Percentiles rank a stretch among this genome's conserved stretches.
phyloP scores from a whole-genome alignment of 169 alveolate species.

The Perkinsus marinus region DNA sequence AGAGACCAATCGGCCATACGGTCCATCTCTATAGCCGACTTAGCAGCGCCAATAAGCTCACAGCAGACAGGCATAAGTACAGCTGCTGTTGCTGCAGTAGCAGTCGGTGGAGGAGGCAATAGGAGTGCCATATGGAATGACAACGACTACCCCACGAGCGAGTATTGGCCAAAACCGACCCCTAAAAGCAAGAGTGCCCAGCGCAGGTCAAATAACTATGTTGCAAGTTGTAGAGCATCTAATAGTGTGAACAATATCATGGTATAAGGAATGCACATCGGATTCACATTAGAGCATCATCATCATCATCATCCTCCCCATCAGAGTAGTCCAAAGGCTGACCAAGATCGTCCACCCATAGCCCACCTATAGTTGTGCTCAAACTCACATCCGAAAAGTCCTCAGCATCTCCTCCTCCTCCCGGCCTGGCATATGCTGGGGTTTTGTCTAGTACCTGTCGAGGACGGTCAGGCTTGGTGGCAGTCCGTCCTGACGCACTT shows the following conservation, averaged over 20 bases:
- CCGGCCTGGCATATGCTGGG: not conserved
- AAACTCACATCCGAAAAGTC: not conserved
- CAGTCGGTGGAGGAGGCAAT: too few relatives aligned
- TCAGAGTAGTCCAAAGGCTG: not conserved
- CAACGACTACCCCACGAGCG: not conserved
- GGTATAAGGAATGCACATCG: not conserved
- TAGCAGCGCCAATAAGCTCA: not conserved
- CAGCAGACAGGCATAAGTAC: not conserved
- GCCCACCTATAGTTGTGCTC: not conserved
- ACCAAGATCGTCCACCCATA: not conserved
- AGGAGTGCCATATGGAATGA: not conserved
- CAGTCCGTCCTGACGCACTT: not conserved
- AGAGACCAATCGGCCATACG: not conserved
- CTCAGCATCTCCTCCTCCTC: not conserved
- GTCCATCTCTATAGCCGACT: not conserved
- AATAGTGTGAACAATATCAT: not conserved
- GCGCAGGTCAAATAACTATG: not conserved
- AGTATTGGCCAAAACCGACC: not conserved
- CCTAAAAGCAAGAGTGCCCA: not conserved
- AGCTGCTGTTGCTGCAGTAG: too few relatives aligned
- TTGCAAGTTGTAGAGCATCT: not conserved
- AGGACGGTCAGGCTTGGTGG: not conserved
- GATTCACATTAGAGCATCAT: not conserved
- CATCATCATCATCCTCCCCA: not conserved
- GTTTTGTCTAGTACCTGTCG: not conserved